These are phyloP conservation scores for Penicillium sp. DNA, from an alignment of 2,329 filamentous ascomycete species.

Conservation along the genomic window DNA sequence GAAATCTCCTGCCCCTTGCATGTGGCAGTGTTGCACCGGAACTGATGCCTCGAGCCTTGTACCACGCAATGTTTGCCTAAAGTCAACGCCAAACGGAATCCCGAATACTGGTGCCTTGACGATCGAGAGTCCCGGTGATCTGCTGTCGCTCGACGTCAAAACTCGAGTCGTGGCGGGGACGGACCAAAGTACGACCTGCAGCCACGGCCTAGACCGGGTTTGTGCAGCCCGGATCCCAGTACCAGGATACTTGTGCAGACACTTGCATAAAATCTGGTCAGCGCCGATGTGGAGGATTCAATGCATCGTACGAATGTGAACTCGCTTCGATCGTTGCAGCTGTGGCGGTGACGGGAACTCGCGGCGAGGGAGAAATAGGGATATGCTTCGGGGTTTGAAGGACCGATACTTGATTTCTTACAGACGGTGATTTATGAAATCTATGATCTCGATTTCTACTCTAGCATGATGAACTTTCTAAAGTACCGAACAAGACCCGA, in stretches of 20 bases:
- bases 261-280: conserved; percentile 7
- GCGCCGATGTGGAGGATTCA: background rate
- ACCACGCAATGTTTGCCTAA: background rate
- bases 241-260: conserved; percentile 8
- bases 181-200: conserved; percentile 1
- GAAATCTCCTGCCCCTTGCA: conserved; percentile 1
- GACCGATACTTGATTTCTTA: too few relatives aligned
- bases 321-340: too few relatives aligned
- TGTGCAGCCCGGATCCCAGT: conserved; percentile 7
- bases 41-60: background rate
- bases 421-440: too few relatives aligned
- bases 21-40: background rate
- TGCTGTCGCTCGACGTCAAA: too few relatives aligned
- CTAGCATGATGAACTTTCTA: too few relatives aligned
- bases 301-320: conserved; percentile 1
- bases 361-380: background rate
- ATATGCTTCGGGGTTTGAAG: too few relatives aligned
- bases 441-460: too few relatives aligned
- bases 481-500: too few relatives aligned
- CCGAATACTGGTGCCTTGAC: conserved; percentile 3
- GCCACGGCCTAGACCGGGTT: too few relatives aligned
- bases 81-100: too few relatives aligned
- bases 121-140: too few relatives aligned
- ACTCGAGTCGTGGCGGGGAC: background rate
- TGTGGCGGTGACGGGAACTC: conserved; percentile 3